Base-by-base conservation (phyloP, 2,329 filamentous ascomycete genomes). In the Aaosphaeria arxii region DNA sequence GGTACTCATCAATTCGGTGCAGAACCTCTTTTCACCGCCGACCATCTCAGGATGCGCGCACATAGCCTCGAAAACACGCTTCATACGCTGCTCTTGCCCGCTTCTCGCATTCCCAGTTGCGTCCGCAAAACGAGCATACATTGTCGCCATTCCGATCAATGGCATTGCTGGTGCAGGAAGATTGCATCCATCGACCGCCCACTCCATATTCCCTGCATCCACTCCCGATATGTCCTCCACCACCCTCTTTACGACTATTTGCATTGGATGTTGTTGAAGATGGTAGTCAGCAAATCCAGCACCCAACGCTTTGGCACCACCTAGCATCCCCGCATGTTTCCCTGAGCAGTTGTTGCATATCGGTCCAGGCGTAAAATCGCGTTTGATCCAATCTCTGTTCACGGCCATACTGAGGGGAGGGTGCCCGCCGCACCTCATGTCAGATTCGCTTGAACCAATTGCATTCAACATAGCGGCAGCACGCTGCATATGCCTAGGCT, bases 291-390 rank as follows among this genome's bases (percentile, higher is more conserved):
- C 7, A 35, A 7, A 77, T 59, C 0, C 62, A 50, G 58, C 68
- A 1, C 66, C 70, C 0, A 78, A 44, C 0, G 69, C 66, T 30
- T 59, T 64, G 0, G 74, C 64, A 1, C 70, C 76, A 1, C 70
- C 74, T 24, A 78, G 55, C 74, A 78, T 78, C 1, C 71, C 75
- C 3, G 63, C 71, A 52, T 79, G 75, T 38, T 79, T 79, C 1
- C 75, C 76, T 0, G 75, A 77, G 50, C 75, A 79, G 48, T 77
- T 77, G 44, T 72, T 78, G 43, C 63, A 69, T 0, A 77, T 56
- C 0, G 61, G 59, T 0, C 69, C 72, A 0, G 75, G 74, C 0
- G 48, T 56, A 40, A 70, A 73, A 2, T 63, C 74, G 0, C 45
- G 45, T 45, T 62, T 71, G 42, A 73, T 69, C 75, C 75, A 78